Percentiles rank a stretch among this genome's conserved stretches.
Evolutionary conservation across 306 rosid genomes (phyloP).

Genomic region (Vigna nakashimae): DNA sequence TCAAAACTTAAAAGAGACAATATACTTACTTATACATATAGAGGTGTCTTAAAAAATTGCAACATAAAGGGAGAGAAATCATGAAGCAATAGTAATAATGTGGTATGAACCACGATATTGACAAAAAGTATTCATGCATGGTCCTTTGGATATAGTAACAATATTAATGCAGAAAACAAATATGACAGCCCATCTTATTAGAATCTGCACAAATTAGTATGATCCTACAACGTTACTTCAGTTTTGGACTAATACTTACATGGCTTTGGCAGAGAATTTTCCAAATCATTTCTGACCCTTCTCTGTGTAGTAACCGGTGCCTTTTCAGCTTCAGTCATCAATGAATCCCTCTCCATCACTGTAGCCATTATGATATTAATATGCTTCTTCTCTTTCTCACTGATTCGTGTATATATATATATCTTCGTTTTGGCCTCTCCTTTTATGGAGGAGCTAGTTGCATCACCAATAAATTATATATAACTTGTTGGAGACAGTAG

Average conservation of each 20-base stretch:
- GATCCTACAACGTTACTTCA: neutral
- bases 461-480: neutral
- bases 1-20: neutral
- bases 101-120: neutral
- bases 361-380: conserved; percentile 50
- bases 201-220: neutral
- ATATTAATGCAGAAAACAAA: neutral
- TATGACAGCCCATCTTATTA: neutral
- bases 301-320: conserved; percentile 70
- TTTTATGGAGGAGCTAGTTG: neutral
- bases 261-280: conserved; percentile 74
- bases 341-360: conserved; percentile 56
- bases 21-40: neutral
- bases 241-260: conserved; percentile 47
- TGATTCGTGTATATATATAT: neutral
- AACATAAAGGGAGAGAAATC: neutral
- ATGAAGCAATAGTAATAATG: neutral
- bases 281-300: conserved; percentile 75
- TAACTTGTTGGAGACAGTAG: conserved; percentile 19
- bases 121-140: conserved; percentile 6
- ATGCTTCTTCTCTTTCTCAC: neutral
- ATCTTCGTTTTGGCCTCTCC: neutral
- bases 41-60: neutral
- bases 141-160: neutral
- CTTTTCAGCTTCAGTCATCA: conserved; percentile 64